Base-by-base conservation (phyloP, 1,284 basidiomycete genomes). In the Heterobasidion parviporum region DNA sequence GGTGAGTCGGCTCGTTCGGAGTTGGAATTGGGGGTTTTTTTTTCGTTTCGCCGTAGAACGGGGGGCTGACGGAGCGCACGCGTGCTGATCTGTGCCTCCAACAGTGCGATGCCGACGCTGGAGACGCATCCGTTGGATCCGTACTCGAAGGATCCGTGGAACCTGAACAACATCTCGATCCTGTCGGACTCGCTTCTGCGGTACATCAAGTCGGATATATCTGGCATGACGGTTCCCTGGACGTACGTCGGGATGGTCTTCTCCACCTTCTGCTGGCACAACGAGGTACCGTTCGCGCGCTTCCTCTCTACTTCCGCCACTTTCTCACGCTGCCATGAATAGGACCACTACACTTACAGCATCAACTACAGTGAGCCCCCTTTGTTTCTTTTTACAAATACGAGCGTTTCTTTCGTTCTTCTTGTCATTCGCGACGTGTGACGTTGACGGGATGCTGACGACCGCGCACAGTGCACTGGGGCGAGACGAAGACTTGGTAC, bases 401-500 rank as follows among this genome's bases (percentile, higher is more conserved):
- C 38, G 3, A n/a, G 3, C 38, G 38, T 8, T 8, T 10, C 26
- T 3, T 26, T 3, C 26, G 26, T 26, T 26, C 26, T 26, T 26
- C 5, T 26, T 3, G 26, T 3, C 26, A 26, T 26, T 2, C 5
- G 3, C 3, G 26, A 26, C 26, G 3, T 26, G 26, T 16, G 43
- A n/a, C 16, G 18, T 12, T 20, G 33, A 36, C 20, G 52, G 43
- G n/a, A 26, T 32, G 34, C 34, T 41, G 45, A 52, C 45, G 10
- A 54, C 54, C 38, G 35, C 53, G 45, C 26, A 33, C 64, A 96
- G 94, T 95, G 90, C 96, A 98, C 69, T 98, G 93, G 92, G 96
- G 97, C 38, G 96, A 98, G 69, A 98, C 96, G 47, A 99, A 99
- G 78, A 99, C 96, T 0, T 99, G 97, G 97, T 99, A 99, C 72